These are phyloP conservation scores for Penicillium daleae DNA, from an alignment of 495 filamentous ascomycete genomes.

Conservation along the genomic window DNA sequence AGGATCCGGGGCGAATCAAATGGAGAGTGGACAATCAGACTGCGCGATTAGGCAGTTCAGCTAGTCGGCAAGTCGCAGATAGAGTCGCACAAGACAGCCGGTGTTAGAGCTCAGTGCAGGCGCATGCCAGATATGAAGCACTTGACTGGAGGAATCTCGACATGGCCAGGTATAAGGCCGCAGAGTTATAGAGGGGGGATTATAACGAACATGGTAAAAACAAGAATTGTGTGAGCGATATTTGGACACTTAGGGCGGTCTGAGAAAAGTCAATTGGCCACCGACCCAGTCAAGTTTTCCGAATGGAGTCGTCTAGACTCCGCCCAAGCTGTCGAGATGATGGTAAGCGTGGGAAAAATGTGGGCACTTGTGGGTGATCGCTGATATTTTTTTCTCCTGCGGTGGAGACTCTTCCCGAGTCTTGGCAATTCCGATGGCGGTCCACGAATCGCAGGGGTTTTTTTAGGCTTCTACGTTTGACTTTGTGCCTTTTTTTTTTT, in stretches of 20 bases:
- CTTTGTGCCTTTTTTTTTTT: neutral
- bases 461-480: neutral
- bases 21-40: slow-evolving; percentile 15
- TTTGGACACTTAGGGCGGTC: slow-evolving; percentile 6
- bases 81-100: slow-evolving; percentile 19
- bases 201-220: neutral
- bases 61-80: slow-evolving; percentile 23
- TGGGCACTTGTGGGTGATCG: slow-evolving; percentile 5
- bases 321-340: neutral
- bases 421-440: slow-evolving; percentile 4
- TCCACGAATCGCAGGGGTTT: slow-evolving; percentile 7
- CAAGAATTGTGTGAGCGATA: slow-evolving; percentile 4
- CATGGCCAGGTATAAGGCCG: slow-evolving; percentile 9
- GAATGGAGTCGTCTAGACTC: slow-evolving; percentile 2
- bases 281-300: slow-evolving; percentile 4
- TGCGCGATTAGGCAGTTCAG: slow-evolving; percentile 7
- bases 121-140: slow-evolving; percentile 30
- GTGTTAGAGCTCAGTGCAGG: slow-evolving; percentile 27
- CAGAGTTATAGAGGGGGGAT: slow-evolving; percentile 2
- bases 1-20: slow-evolving; percentile 28
- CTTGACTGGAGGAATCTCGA: slow-evolving; percentile 33
- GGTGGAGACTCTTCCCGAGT: slow-evolving; percentile 5
- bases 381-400: slow-evolving; percentile 9
- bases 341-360: slow-evolving; percentile 2
- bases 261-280: slow-evolving; percentile 5